Conservation (phyloP, 768 basidiomycete genomes). For the Hysterangium stoloniferum region DNA sequence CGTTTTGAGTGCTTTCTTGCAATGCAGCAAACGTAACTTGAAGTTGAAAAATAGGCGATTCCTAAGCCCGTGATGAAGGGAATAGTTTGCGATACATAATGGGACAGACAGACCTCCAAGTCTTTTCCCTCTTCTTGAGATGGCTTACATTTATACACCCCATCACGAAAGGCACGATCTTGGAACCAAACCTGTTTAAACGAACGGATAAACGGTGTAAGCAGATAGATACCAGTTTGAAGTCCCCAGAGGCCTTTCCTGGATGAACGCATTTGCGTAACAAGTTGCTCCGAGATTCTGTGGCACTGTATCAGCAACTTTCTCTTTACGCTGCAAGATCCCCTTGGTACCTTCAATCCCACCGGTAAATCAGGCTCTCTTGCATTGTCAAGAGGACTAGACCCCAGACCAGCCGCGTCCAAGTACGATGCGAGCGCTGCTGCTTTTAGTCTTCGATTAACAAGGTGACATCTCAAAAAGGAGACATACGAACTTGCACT, state of each 20-base stretch:
- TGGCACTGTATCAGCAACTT: slow-evolving; percentile 3
- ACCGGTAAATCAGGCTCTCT: slow-evolving; percentile 56
- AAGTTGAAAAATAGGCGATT: slow-evolving; percentile 71
- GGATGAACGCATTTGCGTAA: slow-evolving; percentile 92
- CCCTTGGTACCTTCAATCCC: slow-evolving; percentile 57
- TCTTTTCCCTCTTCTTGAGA: slow-evolving; percentile 38
- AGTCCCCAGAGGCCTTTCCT: slow-evolving; percentile 39
- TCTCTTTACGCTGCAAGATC: background rate
- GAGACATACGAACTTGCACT: slow-evolving; percentile 43
- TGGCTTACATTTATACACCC: slow-evolving; percentile 72
- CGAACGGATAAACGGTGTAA: background rate
- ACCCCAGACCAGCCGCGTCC: slow-evolving; percentile 43
- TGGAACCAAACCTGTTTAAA: slow-evolving; percentile 80
- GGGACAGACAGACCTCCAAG: slow-evolving; percentile 32
- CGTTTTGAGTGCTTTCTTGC: slow-evolving; percentile 58
- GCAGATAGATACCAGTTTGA: background rate
- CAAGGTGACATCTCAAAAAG: background rate
- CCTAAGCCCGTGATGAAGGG: slow-evolving; percentile 32
- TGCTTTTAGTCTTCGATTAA: slow-evolving; percentile 32
- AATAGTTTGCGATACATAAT: too few species aligned
- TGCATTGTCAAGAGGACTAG: slow-evolving; percentile 43
- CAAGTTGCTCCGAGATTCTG: slow-evolving; percentile 97
- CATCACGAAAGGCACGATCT: slow-evolving; percentile 70
- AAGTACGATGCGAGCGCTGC: slow-evolving; percentile 43
- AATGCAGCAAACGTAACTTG: slow-evolving; percentile 81